These are phyloP conservation scores for Pholiota molesta DNA, from an alignment of 768 basidiomycete species.

Conservation along the genomic window DNA sequence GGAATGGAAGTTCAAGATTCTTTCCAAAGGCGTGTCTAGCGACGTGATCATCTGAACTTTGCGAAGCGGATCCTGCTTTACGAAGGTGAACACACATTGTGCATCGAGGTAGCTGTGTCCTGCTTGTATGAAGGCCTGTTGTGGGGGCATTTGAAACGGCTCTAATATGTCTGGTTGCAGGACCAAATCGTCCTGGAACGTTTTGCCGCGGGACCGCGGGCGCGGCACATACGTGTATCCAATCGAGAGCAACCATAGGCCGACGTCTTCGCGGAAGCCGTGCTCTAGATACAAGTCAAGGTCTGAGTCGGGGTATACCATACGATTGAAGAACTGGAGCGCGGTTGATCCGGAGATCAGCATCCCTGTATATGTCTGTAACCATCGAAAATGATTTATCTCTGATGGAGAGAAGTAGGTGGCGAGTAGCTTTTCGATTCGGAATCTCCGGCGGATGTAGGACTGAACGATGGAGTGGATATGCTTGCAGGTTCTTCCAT, in stretches of 20 bases:
- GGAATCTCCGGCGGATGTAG: conserved; percentile 18
- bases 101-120: no score
- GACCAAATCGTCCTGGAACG: neutral
- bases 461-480: conserved; percentile 12
- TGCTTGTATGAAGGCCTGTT: no score
- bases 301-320: conserved; percentile 47
- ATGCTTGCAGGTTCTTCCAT: neutral
- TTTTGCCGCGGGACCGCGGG: neutral
- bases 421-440: conserved; percentile 6
- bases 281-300: conserved; percentile 53
- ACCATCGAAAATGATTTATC: conserved; percentile 37
- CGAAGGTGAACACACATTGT: conserved; percentile 35
- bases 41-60: conserved; percentile 47
- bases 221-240: conserved; percentile 27
- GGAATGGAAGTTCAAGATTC: conserved; percentile 49
- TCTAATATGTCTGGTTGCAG: no score
- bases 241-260: conserved; percentile 32
- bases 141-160: no score
- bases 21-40: conserved; percentile 31
- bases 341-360: conserved; percentile 58
- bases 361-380: conserved; percentile 45
- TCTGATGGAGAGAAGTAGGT: conserved; percentile 28
- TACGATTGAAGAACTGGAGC: conserved; percentile 53
- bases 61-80: conserved; percentile 20
- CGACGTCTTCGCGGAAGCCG: conserved; percentile 32